Conservation (phyloP, 768 basidiomycete genomes). For the Scleroderma citrinum region DNA sequence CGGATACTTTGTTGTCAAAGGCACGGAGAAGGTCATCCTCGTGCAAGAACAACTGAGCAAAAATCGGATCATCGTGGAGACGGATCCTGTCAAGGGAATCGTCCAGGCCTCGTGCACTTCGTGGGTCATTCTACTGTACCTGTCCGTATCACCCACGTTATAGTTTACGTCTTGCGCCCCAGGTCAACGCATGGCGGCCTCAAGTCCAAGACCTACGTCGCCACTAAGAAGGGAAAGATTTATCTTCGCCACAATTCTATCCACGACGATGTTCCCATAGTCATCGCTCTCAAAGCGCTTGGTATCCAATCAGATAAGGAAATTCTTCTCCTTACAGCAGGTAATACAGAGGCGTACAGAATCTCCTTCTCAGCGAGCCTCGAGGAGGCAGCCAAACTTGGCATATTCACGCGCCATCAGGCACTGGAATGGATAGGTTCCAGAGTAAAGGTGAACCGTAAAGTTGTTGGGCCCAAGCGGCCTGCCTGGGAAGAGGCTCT, state of each 20-base stretch:
- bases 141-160: slow-evolving; percentile 2
- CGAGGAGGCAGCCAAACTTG: slow-evolving; percentile 90
- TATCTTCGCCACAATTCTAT: slow-evolving; percentile 97
- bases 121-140: slow-evolving; percentile 40
- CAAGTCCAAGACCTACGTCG: slow-evolving; percentile 97
- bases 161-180: slow-evolving; percentile 5
- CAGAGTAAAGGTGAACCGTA: slow-evolving; percentile 84
- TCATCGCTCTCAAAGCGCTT: slow-evolving; percentile 92
- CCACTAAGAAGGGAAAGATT: slow-evolving; percentile 90
- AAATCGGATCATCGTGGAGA: slow-evolving; percentile 98
- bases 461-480: slow-evolving; percentile 73
- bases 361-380: slow-evolving; percentile 83
- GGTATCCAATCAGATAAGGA: slow-evolving; percentile 98
- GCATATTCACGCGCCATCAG: slow-evolving; percentile 87
- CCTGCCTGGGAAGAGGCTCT: slow-evolving; percentile 93
- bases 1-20: slow-evolving; percentile 99
- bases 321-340: slow-evolving; percentile 89
- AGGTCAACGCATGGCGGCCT: slow-evolving; percentile 79
- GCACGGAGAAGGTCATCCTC: slow-evolving; percentile 98
- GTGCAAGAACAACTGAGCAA: slow-evolving; percentile 99
- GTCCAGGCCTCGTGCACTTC: slow-evolving; percentile 97
- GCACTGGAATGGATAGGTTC: slow-evolving; percentile 92
- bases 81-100: slow-evolving; percentile 79
- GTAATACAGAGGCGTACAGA: slow-evolving; percentile 84
- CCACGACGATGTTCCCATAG: slow-evolving; percentile 95